These are phyloP conservation scores for Chenopodium quinoa DNA, from an alignment of 148 eudicot species.

Conservation along the genomic window DNA sequence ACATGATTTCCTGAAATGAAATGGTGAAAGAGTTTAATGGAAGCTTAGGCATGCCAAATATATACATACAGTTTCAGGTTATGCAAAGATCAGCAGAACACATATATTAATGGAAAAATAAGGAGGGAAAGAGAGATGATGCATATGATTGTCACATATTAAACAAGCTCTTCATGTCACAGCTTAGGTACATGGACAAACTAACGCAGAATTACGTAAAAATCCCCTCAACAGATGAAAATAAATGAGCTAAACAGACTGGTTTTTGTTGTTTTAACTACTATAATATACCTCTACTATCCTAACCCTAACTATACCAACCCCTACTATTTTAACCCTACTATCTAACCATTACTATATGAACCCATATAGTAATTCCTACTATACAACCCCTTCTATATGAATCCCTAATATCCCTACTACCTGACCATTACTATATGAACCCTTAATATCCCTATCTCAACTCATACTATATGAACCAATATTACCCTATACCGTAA, in stretches of 20 bases:
- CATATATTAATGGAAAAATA: not conserved
- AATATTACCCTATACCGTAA: too few relatives aligned
- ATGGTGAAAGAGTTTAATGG: not conserved
- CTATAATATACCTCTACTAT: too few relatives aligned
- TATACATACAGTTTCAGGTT: not conserved
- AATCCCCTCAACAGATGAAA: not conserved
- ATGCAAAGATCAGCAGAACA: not conserved
- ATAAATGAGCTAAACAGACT: not conserved
- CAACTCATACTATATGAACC: too few relatives aligned
- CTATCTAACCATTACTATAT: too few relatives aligned
- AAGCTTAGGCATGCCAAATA: not conserved
- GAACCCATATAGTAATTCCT: too few relatives aligned
- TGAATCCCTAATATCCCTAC: too few relatives aligned
- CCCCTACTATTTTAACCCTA: too few relatives aligned
- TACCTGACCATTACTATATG: too few relatives aligned
- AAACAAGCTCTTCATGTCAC: not conserved
- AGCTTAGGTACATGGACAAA: not conserved
- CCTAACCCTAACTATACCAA: too few relatives aligned
- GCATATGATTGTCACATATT: not conserved
- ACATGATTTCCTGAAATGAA: constrained; percentile 74
- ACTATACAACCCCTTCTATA: too few relatives aligned
- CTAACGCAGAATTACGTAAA: not conserved
- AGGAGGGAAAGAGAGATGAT: not conserved
- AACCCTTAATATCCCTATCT: too few relatives aligned
- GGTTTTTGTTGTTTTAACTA: not conserved